Evolutionary conservation across 805 yeast genomes (phyloP).

Genomic region (Metschnikowia rubicola): DNA sequence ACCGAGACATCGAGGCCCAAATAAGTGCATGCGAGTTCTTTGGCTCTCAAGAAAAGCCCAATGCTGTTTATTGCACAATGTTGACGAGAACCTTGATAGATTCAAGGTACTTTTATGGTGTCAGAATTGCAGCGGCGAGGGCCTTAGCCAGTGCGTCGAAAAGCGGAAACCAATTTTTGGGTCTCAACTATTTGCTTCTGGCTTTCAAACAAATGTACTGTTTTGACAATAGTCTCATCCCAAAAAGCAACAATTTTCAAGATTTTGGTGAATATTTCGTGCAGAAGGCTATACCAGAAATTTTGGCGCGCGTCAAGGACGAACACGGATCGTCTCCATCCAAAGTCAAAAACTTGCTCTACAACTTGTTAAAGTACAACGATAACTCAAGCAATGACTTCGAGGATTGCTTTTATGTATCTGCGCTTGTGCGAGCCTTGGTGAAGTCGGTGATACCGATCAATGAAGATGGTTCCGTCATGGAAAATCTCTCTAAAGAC

Average conservation of each 20-base stretch:
- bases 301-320: slow-evolving; percentile 59
- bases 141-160: slow-evolving; percentile 71
- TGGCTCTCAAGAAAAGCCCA: slow-evolving; percentile 56
- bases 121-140: slow-evolving; percentile 80
- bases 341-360: slow-evolving; percentile 56
- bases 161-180: slow-evolving; percentile 60
- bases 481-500: not conserved
- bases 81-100: slow-evolving; percentile 81
- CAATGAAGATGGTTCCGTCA: slow-evolving; percentile 7
- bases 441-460: slow-evolving; percentile 31
- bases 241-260: slow-evolving; percentile 76
- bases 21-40: slow-evolving; percentile 75
- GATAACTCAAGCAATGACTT: slow-evolving; percentile 79
- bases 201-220: slow-evolving; percentile 72
- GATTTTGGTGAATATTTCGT: slow-evolving; percentile 67
- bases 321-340: slow-evolving; percentile 57
- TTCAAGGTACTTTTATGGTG: slow-evolving; percentile 79
- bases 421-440: slow-evolving; percentile 54
- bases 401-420: slow-evolving; percentile 67
- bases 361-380: slow-evolving; percentile 74
- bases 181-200: slow-evolving; percentile 65
- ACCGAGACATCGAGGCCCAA: slow-evolving; percentile 95
- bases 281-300: slow-evolving; percentile 62
- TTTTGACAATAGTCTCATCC: slow-evolving; percentile 58
- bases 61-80: slow-evolving; percentile 66